A percentile compares a stretch with the other conserved stretches of the same genome.
Conservation (phyloP, 306 rosid species). For the Phaseolus lunatus region DNA sequence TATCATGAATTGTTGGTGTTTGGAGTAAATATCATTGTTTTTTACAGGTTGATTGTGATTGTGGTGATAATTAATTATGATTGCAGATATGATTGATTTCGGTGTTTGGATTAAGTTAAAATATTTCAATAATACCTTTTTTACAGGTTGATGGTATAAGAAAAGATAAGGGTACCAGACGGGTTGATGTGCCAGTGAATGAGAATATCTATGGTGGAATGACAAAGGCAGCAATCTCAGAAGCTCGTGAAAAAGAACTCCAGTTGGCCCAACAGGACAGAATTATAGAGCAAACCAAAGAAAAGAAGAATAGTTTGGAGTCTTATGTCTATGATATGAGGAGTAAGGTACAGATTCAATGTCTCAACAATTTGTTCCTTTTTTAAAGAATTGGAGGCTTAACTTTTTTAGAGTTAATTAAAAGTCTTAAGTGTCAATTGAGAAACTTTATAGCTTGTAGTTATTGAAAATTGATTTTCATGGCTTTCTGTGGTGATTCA, state of each 20-base stretch:
- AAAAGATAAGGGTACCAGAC: conserved; percentile 59
- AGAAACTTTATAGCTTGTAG: conserved; percentile 1
- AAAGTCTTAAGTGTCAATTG: conserved; percentile 1
- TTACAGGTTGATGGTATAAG: conserved; percentile 66
- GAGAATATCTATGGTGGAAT: conserved; percentile 80
- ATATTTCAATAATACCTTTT: conserved; percentile 31
- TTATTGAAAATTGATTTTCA: conserved; percentile 31
- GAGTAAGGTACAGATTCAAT: conserved; percentile 71
- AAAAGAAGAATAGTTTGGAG: conserved; percentile 88
- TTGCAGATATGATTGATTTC: conserved; percentile 32
- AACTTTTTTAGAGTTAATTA: background rate
- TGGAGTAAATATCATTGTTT: background rate
- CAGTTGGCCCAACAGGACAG: conserved; percentile 82
- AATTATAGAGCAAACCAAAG: conserved; percentile 84
- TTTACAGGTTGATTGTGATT: background rate
- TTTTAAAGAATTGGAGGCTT: conserved; percentile 15
- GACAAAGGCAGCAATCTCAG: conserved; percentile 72
- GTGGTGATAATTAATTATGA: conserved; percentile 19
- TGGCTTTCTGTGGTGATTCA: conserved; percentile 1
- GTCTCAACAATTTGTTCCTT: conserved; percentile 25
- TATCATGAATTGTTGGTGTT: background rate
- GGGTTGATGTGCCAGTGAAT: conserved; percentile 68
- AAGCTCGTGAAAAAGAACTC: conserved; percentile 75
- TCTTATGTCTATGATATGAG: conserved; percentile 95
- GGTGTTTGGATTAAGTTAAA: conserved; percentile 29